phyloP scores from a whole-genome alignment of 1,284 basidiomycete species.

The Ceratobasidium sp. region DNA sequence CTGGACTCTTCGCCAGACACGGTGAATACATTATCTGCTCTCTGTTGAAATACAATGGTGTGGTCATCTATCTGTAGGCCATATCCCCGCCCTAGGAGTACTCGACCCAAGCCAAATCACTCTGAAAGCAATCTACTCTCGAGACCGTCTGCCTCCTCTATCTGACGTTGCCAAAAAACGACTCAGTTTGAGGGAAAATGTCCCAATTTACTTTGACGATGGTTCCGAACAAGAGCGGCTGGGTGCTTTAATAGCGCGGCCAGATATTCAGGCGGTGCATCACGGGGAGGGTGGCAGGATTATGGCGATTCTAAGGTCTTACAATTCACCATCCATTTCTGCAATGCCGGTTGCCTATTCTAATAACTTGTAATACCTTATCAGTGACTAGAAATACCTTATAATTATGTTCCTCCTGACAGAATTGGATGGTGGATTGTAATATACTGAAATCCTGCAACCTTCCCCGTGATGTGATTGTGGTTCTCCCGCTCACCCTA shows the following conservation, averaged over 20 bases:
- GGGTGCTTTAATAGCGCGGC: conserved; percentile 69
- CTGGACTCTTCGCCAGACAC: conserved; percentile 77
- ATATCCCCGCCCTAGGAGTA: conserved; percentile 74
- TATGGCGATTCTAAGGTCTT: too few relatives aligned
- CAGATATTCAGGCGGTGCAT: conserved; percentile 75
- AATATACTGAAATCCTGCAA: too few relatives aligned
- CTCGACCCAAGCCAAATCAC: conserved; percentile 60
- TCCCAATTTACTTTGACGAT: conserved; percentile 66
- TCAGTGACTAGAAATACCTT: too few relatives aligned
- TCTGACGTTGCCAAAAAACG: conserved; percentile 59
- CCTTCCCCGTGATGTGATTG: too few relatives aligned
- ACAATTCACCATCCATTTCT: too few relatives aligned
- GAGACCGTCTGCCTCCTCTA: conserved; percentile 68
- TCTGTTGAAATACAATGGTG: background rate
- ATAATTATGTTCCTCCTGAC: too few relatives aligned
- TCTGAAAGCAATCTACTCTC: conserved; percentile 80
- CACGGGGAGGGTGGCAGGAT: too few relatives aligned
- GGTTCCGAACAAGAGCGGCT: conserved; percentile 57
- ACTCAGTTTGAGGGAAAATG: conserved; percentile 58
- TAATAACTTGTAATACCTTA: too few relatives aligned
- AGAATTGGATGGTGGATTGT: too few relatives aligned
- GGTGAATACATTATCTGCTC: conserved; percentile 56
- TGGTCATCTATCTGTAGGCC: conserved; percentile 57
- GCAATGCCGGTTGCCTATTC: too few relatives aligned
- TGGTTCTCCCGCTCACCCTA: conserved; percentile 78